A percentile compares a stretch with the other conserved stretches of the same genome.
Conservation (phyloP, 1,284 basidiomycete species). For the Lentinula novae-zelandiae region DNA sequence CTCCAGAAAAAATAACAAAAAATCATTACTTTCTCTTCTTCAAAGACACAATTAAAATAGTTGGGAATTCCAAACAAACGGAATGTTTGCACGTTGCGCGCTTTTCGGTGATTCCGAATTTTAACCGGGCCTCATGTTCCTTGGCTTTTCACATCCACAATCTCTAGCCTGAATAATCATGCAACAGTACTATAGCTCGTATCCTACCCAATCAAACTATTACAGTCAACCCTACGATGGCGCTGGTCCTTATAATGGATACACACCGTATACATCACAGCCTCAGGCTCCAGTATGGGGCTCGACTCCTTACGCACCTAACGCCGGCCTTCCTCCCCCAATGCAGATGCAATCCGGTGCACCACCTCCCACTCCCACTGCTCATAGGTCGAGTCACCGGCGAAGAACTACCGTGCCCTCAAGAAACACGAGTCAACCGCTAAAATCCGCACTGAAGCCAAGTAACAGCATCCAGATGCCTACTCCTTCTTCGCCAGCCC, state of each 20-base stretch:
- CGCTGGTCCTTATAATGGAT: slow-evolving; percentile 12
- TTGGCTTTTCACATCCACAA: slow-evolving; percentile 1
- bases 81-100: slow-evolving; percentile 8
- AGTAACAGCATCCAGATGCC: slow-evolving; percentile 11
- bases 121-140: slow-evolving; percentile 4
- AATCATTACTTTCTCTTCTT: no score
- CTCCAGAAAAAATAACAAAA: no score
- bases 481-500: slow-evolving; percentile 6
- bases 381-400: neutral
- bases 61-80: neutral
- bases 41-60: neutral
- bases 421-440: slow-evolving; percentile 11
- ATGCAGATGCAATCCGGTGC: slow-evolving; percentile 8
- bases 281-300: slow-evolving; percentile 2
- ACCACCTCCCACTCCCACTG: slow-evolving; percentile 1
- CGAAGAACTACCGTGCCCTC: slow-evolving; percentile 4
- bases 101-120: slow-evolving; percentile 1
- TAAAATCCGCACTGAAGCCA: slow-evolving; percentile 63
- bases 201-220: slow-evolving; percentile 26
- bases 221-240: slow-evolving; percentile 13
- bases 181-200: slow-evolving; percentile 24
- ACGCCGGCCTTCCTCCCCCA: slow-evolving; percentile 1
- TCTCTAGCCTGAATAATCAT: slow-evolving; percentile 16
- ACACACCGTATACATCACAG: slow-evolving; percentile 10
- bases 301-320: slow-evolving; percentile 3